Base-by-base conservation (phyloP, 163 green algal species). In the Chlamydomonas reinhardtii region DNA sequence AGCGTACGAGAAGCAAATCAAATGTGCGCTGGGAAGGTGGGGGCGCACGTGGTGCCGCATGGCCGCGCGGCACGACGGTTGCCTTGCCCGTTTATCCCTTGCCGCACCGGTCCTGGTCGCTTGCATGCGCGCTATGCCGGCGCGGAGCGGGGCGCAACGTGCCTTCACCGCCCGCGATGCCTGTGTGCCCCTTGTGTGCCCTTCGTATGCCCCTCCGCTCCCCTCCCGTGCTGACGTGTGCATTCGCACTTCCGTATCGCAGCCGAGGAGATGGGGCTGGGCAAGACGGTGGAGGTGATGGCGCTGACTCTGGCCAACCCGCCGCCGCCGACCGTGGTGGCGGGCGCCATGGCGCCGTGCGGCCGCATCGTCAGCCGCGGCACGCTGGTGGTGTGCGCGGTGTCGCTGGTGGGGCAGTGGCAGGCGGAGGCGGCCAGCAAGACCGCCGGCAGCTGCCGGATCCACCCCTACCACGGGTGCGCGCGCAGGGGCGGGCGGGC, bases 371-470 rank as follows among this genome's bases (percentile, higher is more conserved):
- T 39, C 34, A 90, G 74, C n/a, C 74, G 89, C 39, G 90, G 89
- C 54, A 95, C 92, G 31, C 90, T 95, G 66, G 90, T 89, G 9
- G 75, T 85, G 34, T 89, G 74, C 68, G 66, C 74, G 0, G 94
- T 95, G 68, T 94, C 88, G 8, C 85, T 97, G 71, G 93, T 96
- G 83, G 93, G 93, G 16, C 94, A 97, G 77, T 97, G 94, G 94
- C 78, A 93, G 59, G 86, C 86, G 12, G 94, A 97, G 77, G 92
- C 79, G 37, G 16, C 74, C 27, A 68, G n/a, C 64, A 92, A 90
- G 66, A 74, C 54, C 27, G 52, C 19, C 31, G 72, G 37, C 31
- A 61, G 54, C 8, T 71, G 79, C 39, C 76, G 76, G 19, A 90
- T 90, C 65, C 70, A 90, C 54, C 83, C 85, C 3, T 90, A 92